Evolutionary conservation across 2,329 filamentous ascomycete species (phyloP).

Genomic region (Ophiosphaerella narmari): DNA sequence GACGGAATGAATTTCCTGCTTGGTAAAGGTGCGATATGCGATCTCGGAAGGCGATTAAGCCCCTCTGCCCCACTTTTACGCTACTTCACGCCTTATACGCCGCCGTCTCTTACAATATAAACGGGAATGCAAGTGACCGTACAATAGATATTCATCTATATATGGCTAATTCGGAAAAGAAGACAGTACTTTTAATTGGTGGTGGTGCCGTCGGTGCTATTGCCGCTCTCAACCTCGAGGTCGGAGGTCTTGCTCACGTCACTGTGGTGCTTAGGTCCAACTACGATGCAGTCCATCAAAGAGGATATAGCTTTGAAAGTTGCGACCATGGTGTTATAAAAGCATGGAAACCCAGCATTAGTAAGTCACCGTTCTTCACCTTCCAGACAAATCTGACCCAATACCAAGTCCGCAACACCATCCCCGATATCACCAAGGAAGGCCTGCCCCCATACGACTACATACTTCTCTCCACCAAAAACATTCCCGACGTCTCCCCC

Average conservation of each 20-base stretch:
- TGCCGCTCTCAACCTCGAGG: slow-evolving; percentile 59
- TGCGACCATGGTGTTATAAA: slow-evolving; percentile 59
- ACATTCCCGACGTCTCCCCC: slow-evolving; percentile 59
- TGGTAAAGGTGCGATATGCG: not conserved
- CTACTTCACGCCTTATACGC: not conserved
- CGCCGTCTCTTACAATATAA: not conserved
- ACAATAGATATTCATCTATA: not conserved
- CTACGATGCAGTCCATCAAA: slow-evolving; percentile 52
- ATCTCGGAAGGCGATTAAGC: not conserved
- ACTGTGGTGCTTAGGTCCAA: slow-evolving; percentile 63
- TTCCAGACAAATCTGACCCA: not conserved
- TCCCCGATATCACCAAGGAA: slow-evolving; percentile 53
- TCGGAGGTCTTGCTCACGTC: slow-evolving; percentile 56
- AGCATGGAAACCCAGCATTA: slow-evolving; percentile 54
- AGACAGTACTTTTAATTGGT: slow-evolving; percentile 58
- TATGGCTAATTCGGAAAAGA: slow-evolving; percentile 36
- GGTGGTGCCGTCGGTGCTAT: slow-evolving; percentile 62
- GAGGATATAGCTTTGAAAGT: slow-evolving; percentile 61
- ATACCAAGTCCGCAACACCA: slow-evolving; percentile 50
- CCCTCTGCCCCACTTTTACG: slow-evolving; percentile 32
- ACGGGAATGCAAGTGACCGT: not conserved
- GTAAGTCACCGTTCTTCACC: slow-evolving; percentile 24
- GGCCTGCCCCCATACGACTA: slow-evolving; percentile 55
- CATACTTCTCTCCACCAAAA: slow-evolving; percentile 64
- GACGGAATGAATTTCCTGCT: not conserved